These are phyloP conservation scores for Pythium aristosporum DNA, from an alignment of 352 stramenopile genomes.

Conservation along the genomic window DNA sequence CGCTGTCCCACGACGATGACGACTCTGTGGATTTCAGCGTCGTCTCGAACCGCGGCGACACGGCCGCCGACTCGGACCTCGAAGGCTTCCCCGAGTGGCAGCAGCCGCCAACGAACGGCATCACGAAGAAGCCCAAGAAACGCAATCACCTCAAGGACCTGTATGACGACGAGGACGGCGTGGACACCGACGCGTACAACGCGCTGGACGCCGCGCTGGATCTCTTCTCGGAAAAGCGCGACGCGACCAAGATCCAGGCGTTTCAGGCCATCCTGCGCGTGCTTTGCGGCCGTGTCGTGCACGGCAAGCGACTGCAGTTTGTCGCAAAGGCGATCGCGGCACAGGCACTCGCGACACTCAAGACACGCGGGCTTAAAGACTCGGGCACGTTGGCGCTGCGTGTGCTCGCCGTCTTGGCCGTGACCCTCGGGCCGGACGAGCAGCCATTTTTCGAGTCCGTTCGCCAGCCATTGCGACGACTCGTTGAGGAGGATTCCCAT, in stretches of 20 bases:
- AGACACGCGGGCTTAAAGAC: slow-evolving; percentile 50
- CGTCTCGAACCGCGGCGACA: slow-evolving; percentile 43
- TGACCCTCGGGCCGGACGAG: slow-evolving; percentile 57
- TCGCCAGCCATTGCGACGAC: slow-evolving; percentile 37
- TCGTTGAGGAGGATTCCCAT: slow-evolving; percentile 38
- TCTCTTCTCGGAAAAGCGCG: slow-evolving; percentile 61
- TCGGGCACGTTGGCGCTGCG: slow-evolving; percentile 48
- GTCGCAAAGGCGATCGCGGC: slow-evolving; percentile 43
- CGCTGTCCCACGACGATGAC: slow-evolving; percentile 45
- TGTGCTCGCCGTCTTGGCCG: slow-evolving; percentile 45
- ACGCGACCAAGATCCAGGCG: slow-evolving; percentile 55
- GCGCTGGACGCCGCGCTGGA: slow-evolving; percentile 56
- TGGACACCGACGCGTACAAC: slow-evolving; percentile 30
- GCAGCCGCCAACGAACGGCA: slow-evolving; percentile 16
- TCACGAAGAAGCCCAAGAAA: slow-evolving; percentile 24
- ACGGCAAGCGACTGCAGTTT: slow-evolving; percentile 36
- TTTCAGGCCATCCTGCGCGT: slow-evolving; percentile 52
- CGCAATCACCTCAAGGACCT: slow-evolving; percentile 31
- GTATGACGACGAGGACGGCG: slow-evolving; percentile 27
- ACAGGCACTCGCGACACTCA: slow-evolving; percentile 47
- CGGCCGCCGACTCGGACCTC: slow-evolving; percentile 60
- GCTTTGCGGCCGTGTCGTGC: slow-evolving; percentile 39
- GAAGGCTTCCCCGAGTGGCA: slow-evolving; percentile 56
- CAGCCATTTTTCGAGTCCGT: slow-evolving; percentile 55
- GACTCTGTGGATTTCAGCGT: slow-evolving; percentile 36